Conservation (phyloP, 805 yeast genomes). For the Schizosaccharomyces octosporus region DNA sequence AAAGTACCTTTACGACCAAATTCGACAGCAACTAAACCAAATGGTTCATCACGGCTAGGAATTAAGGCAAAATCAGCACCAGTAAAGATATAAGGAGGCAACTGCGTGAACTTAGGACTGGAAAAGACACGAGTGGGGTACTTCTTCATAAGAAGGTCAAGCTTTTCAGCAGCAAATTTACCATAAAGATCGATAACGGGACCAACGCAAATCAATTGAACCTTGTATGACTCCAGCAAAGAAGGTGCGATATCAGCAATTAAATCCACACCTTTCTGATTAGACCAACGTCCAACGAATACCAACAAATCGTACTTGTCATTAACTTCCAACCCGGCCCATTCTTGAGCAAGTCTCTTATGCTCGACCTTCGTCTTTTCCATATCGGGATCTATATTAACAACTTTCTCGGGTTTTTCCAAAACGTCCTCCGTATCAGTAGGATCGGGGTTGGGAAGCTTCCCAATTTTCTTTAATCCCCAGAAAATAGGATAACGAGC, state of each 20-base stretch:
- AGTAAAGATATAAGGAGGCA: constrained; percentile 1
- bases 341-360: not conserved
- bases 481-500: constrained; percentile 4
- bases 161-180: constrained; percentile 1
- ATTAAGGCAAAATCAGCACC: constrained; percentile 3
- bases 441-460: constrained; percentile 3
- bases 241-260: constrained; percentile 2
- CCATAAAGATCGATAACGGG: constrained; percentile 3
- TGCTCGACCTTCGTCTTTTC: not conserved
- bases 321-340: constrained; percentile 1
- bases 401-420: not conserved
- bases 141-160: not conserved
- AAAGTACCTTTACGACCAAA: constrained; percentile 3
- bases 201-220: constrained; percentile 1
- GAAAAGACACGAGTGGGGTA: constrained; percentile 2
- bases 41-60: constrained; percentile 3
- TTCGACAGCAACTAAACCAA: constrained; percentile 3
- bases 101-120: not conserved
- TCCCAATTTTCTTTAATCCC: constrained; percentile 1
- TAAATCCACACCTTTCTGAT: constrained; percentile 2
- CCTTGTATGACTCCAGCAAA: not conserved
- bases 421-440: not conserved
- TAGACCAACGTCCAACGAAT: constrained; percentile 3
- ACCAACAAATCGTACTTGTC: not conserved
- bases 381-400: not conserved